Base-by-base conservation (phyloP, 1,284 basidiomycete species). In the Cystobasidium pallidum region DNA sequence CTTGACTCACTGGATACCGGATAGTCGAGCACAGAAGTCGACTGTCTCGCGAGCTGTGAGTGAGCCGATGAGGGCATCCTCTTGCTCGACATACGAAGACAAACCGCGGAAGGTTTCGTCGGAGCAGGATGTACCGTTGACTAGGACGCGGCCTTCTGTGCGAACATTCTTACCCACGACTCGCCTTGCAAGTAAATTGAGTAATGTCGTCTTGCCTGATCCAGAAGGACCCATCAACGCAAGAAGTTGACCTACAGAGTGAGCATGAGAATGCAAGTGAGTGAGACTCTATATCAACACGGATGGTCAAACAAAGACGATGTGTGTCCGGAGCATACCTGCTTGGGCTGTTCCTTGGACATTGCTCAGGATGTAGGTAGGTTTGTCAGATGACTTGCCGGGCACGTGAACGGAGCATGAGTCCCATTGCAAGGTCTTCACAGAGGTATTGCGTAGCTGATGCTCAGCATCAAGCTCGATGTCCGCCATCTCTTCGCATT, bases 21-120 rank as follows among this genome's bases (percentile, higher is more conserved):
- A 75, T 21, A 83, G 77, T n/a, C 76, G 73, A 17, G 80, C 78
- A 0, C 81, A 78, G 63, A 79, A 82, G 11, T 72, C 64, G 49
- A 82, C 66, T 1, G 81, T 82, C 70, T 83, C 82, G 1, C 78
- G 71, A 0, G 81, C 82, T 0, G 82, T 82, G 2, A 83, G 75
- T 1, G 80, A 80, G 43, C 82, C 82, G 24, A 81, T 75, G 1
- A 83, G 74, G 4, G 80, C 76, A 67, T 83, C 82, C 19, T 80
- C 76, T 72, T 83, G 82, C 73, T 82, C 82, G 47, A 83, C 82
- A 52, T 80, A 83, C 11, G 79, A 78, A 2, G 75, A 71, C 36
- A 76, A 32, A 34, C 34, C 47, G 11, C 62, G 58, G 26, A 75
- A 74, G 13, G 58, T 75, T 61, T 11, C 41, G 21, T 59, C 1